These are phyloP conservation scores for Aspergillus sclerotiicarbonarius DNA, from an alignment of 495 filamentous ascomycete genomes.

Conservation along the genomic window DNA sequence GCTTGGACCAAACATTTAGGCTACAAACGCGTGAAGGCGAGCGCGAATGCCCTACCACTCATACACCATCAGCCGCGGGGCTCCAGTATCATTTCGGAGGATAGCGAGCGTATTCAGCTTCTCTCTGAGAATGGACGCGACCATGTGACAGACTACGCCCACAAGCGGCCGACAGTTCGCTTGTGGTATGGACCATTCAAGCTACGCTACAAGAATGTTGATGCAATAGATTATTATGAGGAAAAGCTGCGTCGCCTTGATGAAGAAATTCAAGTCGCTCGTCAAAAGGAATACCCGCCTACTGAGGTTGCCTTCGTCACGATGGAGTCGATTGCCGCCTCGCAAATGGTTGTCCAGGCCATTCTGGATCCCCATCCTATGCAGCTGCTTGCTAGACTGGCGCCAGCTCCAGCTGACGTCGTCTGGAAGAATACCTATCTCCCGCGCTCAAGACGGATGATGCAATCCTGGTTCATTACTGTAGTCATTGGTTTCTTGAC, in stretches of 20 bases:
- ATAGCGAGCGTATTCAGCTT: conserved; percentile 51
- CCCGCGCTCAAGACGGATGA: conserved; percentile 68
- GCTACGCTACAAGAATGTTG: conserved; percentile 68
- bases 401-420: conserved; percentile 84
- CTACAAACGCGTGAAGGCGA: conserved; percentile 45
- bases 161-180: conserved; percentile 63
- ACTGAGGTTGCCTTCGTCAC: conserved; percentile 91
- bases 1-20: conserved; percentile 74
- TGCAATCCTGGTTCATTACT: conserved; percentile 79
- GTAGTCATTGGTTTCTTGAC: conserved; percentile 75
- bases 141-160: conserved; percentile 37
- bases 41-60: conserved; percentile 51
- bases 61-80: conserved; percentile 44
- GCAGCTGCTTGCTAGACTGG: conserved; percentile 77
- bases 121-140: conserved; percentile 44
- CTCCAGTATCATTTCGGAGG: conserved; percentile 33
- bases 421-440: conserved; percentile 92
- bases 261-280: conserved; percentile 65
- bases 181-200: conserved; percentile 80
- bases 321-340: conserved; percentile 90
- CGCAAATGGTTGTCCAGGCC: conserved; percentile 92
- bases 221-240: conserved; percentile 92
- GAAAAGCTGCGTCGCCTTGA: conserved; percentile 81
- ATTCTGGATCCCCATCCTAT: conserved; percentile 85
- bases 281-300: conserved; percentile 74